Evolutionary conservation across 805 yeast genomes (phyloP), one percentile per base, ranked within the genome.

Genomic region (Yarrowia sp.): DNA sequence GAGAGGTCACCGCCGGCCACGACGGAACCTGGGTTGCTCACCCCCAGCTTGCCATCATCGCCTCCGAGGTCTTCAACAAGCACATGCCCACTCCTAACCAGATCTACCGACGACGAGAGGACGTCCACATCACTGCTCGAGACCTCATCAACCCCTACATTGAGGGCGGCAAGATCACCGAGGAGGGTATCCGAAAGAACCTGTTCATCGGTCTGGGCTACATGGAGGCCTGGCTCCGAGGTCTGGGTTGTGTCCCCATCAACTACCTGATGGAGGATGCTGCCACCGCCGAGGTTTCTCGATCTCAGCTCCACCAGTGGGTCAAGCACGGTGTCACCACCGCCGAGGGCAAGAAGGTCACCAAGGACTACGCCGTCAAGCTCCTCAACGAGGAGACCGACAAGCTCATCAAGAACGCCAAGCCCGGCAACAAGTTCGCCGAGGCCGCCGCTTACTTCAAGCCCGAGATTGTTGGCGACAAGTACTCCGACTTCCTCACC

Each of bases 11-110:
- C 60, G 87, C 88, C 49, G 91, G 91, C 53, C 89, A 88, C 77
- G 91, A 87, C 77, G 89, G 91, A 40, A 86, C 90, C 73, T 87
- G 91, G 91, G 89, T 87, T 72, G 91, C 91, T 53, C 91, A 87
- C 78, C 91, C 91, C 19, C 89, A 87, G 40, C 83, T 87, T 75
- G 91, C 88, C 34, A 82, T 83, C 30, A 84, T 86, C 72, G 90
- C 88, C 39, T 80, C 85, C 72, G 84, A 85, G 78, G 90, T 87
- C 46, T 87, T 87, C 82, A 86, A 88, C 79, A 85, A 87, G 80
- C 83, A 85, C 79, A 87, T 87, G 91, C 88, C 87, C 72, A 87
- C 89, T 47, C 89, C 91, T 68, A 87, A 87, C 81, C 91, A 87
- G 78, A 85, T 87, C 79, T 86, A 81, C 76, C 81, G 80, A 66